Percentiles rank a stretch among this genome's conserved stretches.
phyloP scores from a whole-genome alignment of 192 early-diverging fungal genomes.

The Gryganskiella cystojenkinii region DNA sequence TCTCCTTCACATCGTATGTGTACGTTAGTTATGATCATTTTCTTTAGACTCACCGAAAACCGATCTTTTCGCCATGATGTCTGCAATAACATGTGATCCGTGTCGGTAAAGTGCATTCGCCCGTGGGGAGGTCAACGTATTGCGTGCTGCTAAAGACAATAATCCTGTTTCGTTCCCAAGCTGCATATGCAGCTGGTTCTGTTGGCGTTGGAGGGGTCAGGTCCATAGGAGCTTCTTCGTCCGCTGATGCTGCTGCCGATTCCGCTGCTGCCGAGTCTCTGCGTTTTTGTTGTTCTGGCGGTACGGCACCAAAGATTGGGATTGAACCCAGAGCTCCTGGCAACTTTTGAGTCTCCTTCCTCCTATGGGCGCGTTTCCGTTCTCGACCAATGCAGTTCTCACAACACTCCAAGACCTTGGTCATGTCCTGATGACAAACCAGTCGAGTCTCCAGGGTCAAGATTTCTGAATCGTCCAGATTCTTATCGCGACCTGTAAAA shows the following conservation, averaged over 20 bases:
- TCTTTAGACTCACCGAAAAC: constrained; percentile 71
- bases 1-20: neutral
- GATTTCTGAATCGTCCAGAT: constrained; percentile 56
- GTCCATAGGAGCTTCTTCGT: too few relatives aligned
- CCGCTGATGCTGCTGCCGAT: neutral
- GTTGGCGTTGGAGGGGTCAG: constrained; percentile 39
- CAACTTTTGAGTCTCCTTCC: constrained; percentile 41
- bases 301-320: constrained; percentile 59
- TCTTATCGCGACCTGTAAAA: constrained; percentile 42
- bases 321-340: constrained; percentile 48
- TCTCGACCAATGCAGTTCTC: constrained; percentile 78
- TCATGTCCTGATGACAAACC: constrained; percentile 78
- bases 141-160: constrained; percentile 83
- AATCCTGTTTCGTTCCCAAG: constrained; percentile 71
- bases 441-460: constrained; percentile 75
- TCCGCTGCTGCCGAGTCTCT: neutral
- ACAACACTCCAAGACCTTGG: constrained; percentile 75
- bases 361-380: constrained; percentile 64
- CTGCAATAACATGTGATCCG: constrained; percentile 92
- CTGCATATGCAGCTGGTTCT: constrained; percentile 59
- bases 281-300: constrained; percentile 51
- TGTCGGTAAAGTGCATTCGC: constrained; percentile 81
- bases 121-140: constrained; percentile 77
- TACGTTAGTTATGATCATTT: neutral
- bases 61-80: constrained; percentile 85